Evolutionary conservation across 352 stramenopile genomes (phyloP).

Genomic region (Globisporangium middletonii): DNA sequence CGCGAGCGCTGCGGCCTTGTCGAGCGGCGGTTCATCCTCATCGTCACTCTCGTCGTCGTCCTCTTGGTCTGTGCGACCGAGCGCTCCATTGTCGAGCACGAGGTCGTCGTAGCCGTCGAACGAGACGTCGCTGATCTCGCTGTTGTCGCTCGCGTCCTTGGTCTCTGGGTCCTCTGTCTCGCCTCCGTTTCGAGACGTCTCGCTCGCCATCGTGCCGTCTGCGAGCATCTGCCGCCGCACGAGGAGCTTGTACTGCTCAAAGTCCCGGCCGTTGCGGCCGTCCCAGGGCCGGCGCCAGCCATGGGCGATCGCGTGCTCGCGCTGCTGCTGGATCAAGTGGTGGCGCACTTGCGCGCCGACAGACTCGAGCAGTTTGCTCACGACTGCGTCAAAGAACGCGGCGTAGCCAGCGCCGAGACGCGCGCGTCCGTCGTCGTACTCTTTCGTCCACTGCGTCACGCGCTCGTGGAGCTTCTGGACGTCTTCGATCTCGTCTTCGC

Average conservation of each 20-base stretch:
- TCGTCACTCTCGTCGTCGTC: conserved; percentile 23
- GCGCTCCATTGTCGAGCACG: conserved; percentile 18
- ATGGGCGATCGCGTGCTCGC: conserved; percentile 50
- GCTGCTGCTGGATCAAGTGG: conserved; percentile 55
- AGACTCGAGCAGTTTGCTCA: conserved; percentile 42
- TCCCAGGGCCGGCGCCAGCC: conserved; percentile 64
- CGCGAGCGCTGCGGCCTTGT: conserved; percentile 17
- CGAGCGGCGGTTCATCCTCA: conserved; percentile 5
- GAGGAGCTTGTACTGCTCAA: conserved; percentile 47
- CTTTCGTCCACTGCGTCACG: conserved; percentile 28
- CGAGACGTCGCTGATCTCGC: conserved; percentile 66
- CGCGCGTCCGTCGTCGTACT: conserved; percentile 35
- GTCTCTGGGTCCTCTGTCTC: conserved; percentile 5
- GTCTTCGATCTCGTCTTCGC: conserved; percentile 27
- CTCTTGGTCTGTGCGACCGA: conserved; percentile 11
- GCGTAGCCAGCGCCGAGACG: conserved; percentile 44
- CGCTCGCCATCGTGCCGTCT: conserved; percentile 20
- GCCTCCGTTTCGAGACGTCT: conserved; percentile 3
- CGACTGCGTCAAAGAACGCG: conserved; percentile 56
- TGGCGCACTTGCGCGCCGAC: conserved; percentile 42
- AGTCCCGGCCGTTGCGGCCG: conserved; percentile 48
- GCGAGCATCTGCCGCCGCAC: conserved; percentile 32
- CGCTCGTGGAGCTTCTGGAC: conserved; percentile 32
- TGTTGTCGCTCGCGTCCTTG: conserved; percentile 41
- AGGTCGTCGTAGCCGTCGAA: conserved; percentile 65